Evolutionary conservation across 768 basidiomycete genomes (phyloP), one percentile per base, ranked within the genome.

Genomic region (Termitomyces sp.): DNA sequence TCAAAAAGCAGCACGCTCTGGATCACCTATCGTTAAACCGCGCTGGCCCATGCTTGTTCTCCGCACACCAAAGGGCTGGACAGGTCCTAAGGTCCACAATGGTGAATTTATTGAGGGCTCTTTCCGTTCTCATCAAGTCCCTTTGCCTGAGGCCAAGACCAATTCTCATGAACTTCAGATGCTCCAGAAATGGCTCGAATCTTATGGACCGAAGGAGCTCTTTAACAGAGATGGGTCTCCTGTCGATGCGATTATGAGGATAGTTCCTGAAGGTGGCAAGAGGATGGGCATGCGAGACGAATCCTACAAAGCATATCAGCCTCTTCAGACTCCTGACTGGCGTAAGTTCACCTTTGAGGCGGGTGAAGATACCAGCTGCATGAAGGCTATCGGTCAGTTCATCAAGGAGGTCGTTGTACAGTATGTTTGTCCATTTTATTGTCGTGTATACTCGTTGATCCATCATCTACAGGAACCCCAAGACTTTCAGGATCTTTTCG

Each of bases 1-100:
- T 52, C 93, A 97, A 68, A 69, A 71, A 0, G 90, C 88, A 0
- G 93, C 94, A 18, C 84, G 94, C 47, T 75, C 73, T 12, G 90
- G 89, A 2, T 80, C 85, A 3, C 86, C 92, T 16, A 84, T 92
- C 61, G 76, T 85, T 53, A 94, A 94, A 75, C 94, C 94, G n/a
- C 81, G 90, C 44, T 95, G 91, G 91, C 94, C 94, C 4, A 80
- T 94, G 68, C 75, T 97, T 61, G 81, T 94, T 65, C 79, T 95
- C 46, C 84, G 93, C 45, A 91, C 91, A 1, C 92, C 92, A 10
- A 96, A 96, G 72, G 88, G 92, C 26, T 85, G 81, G 76, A 77
- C 84, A 6, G 87, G 88, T 5, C 90, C 91, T 2, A 85, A 85
- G 62, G 61, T 72, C 22, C 68, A 89, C 30, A 77, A 83, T 53